Base-by-base conservation (phyloP, 306 rosid species). In the Delonix regia region DNA sequence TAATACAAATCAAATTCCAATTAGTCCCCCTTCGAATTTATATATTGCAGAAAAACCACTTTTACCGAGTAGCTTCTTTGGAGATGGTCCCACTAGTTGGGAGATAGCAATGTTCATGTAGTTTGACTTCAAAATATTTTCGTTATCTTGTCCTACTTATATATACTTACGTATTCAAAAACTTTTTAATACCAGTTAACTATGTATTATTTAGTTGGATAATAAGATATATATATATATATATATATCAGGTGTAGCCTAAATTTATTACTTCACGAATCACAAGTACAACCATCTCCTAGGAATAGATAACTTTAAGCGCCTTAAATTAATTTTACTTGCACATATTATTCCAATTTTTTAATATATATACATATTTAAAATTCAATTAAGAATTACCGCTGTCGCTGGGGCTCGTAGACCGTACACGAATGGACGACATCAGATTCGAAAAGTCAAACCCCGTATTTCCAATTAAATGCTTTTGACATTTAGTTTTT, bases 111-210 rank as follows among this genome's bases (percentile, higher is more conserved):
- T 4, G 2, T 14, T 48, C 41, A 19, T 53, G 12, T 22, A 36
- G 39, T 51, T 61, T 81, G 81, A 60, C 80, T 81, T 75, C 10
- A n/a, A 25, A 27, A 27, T 3, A 28, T 36, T 76, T 65, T 19
- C 25, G 9, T 16, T 36, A 15, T 60, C 62, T 48, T 64, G 21
- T 1, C 53, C n/a, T 7, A 38, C 33, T 1, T 30, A 30, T 30
- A 30, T 30, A 30, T 30, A 4, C 4, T 30, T 30, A 30, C 4
- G 4, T 30, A 36, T 36, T 36, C 39, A 4, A 36, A 36, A 36
- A 36, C 39, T 36, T 36, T 36, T 36, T 1, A 36, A 3, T 3
- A 1, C 39, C 0, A 6, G 7, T 3, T 3, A 36, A 36, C 39
- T 3, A 3, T 36, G 6, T 36, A 36, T 36, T 4, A 36, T 36